Evolutionary conservation across 2,329 filamentous ascomycete species (phyloP).

Genomic region (Microdochium bolleyi): DNA sequence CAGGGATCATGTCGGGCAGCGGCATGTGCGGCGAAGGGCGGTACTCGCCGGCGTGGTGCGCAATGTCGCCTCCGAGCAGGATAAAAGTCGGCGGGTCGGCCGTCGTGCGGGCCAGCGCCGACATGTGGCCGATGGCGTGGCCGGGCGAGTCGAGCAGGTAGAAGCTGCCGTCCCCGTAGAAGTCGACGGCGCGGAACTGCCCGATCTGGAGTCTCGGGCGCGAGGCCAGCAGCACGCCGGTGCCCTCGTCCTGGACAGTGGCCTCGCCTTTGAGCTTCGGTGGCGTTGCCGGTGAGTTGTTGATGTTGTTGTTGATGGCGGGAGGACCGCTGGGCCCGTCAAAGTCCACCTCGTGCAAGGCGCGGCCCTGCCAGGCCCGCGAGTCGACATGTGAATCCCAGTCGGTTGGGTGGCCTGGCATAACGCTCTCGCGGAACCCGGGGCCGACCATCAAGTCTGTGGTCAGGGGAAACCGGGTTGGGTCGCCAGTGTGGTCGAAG

Average conservation of each 20-base stretch:
- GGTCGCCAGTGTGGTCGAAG: constrained; percentile 40
- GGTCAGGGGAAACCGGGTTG: constrained; percentile 30
- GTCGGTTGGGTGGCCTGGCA: constrained; percentile 10
- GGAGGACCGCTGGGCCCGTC: constrained; percentile 2
- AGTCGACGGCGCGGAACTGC: constrained; percentile 20
- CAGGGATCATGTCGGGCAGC: constrained; percentile 14
- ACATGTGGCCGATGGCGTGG: constrained; percentile 24
- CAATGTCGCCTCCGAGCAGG: constrained; percentile 32
- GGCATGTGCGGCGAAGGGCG: constrained; percentile 23
- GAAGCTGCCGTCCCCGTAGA: constrained; percentile 24
- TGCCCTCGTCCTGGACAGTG: neutral
- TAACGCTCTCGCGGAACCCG: constrained; percentile 15
- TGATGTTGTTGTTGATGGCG: neutral
- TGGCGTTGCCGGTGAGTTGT: neutral
- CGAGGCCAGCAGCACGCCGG: neutral
- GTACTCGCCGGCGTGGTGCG: constrained; percentile 29
- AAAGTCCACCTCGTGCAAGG: constrained; percentile 15
- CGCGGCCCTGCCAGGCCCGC: constrained; percentile 12
- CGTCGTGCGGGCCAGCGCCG: constrained; percentile 28
- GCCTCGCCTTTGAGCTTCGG: neutral
- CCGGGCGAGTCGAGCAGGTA: constrained; percentile 25
- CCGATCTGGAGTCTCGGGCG: constrained; percentile 3
- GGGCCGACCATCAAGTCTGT: constrained; percentile 31
- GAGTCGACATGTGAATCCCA: constrained; percentile 11
- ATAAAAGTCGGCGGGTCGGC: constrained; percentile 23